Evolutionary conservation across 148 eudicot species (phyloP).

Genomic region (Chenopodium album): DNA sequence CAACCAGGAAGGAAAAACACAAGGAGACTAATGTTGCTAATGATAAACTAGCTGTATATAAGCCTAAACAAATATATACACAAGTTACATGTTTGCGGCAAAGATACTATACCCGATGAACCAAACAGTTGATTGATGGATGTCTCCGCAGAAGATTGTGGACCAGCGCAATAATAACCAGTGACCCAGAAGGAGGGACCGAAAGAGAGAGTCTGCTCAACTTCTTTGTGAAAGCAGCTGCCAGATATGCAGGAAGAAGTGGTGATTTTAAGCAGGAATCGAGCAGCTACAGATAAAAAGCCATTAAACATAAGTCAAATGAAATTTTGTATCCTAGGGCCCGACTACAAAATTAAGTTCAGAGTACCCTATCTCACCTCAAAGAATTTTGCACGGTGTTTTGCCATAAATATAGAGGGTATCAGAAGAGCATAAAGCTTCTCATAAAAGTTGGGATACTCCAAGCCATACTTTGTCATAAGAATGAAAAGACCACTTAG

Average conservation of each 20-base stretch:
- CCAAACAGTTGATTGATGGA: conserved; percentile 77
- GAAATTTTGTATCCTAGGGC: background rate
- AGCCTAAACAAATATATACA: too few relatives aligned
- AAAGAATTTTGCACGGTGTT: conserved; percentile 86
- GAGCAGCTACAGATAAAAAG: conserved; percentile 56
- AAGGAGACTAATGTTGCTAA: too few relatives aligned
- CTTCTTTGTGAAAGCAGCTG: conserved; percentile 91
- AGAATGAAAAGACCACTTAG: conserved; percentile 77
- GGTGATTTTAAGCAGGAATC: conserved; percentile 92
- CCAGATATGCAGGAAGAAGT: conserved; percentile 89
- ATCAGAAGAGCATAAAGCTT: conserved; percentile 83
- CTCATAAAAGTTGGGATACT: conserved; percentile 82
- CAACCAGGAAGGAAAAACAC: too few relatives aligned
- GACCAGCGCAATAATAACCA: conserved; percentile 54
- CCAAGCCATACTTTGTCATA: conserved; percentile 82
- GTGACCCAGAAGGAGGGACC: conserved; percentile 84
- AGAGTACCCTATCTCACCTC: conserved; percentile 49
- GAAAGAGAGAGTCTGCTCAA: conserved; percentile 81
- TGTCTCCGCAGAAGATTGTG: conserved; percentile 80
- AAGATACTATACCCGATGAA: conserved; percentile 53
- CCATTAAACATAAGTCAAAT: background rate
- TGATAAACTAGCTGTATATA: too few relatives aligned
- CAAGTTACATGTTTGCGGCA: too few relatives aligned
- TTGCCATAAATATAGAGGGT: conserved; percentile 90
- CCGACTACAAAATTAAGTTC: background rate